phyloP scores from a whole-genome alignment of 2,329 filamentous ascomycete genomes.

The Cytospora piceicola region DNA sequence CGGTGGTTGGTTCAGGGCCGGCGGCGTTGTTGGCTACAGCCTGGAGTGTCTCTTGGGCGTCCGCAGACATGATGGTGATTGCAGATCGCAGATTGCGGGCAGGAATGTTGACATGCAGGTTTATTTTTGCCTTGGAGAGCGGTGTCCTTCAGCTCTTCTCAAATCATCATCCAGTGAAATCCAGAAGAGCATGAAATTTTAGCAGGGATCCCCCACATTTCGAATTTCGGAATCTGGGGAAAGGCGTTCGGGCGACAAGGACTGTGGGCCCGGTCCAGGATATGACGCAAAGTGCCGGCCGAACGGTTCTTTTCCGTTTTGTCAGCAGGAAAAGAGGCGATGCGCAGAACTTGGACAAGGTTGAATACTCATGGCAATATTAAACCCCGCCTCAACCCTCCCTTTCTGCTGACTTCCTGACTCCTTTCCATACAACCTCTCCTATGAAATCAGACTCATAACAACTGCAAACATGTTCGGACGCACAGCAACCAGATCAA shows the following conservation, averaged over 20 bases:
- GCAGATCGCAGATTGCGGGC: not conserved
- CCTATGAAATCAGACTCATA: constrained; percentile 2
- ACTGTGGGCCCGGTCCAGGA: constrained; percentile 18
- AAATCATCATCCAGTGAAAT: constrained; percentile 1
- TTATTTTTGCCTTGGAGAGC: not conserved
- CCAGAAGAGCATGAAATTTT: constrained; percentile 21
- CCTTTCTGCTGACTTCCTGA: not conserved
- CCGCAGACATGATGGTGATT: constrained; percentile 19
- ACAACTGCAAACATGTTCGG: constrained; percentile 13
- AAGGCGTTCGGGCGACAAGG: constrained; percentile 16
- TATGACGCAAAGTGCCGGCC: constrained; percentile 26
- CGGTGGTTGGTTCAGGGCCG: not conserved
- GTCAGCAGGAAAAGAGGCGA: constrained; percentile 11
- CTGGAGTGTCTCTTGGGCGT: constrained; percentile 6
- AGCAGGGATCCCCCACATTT: constrained; percentile 21
- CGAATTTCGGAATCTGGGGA: constrained; percentile 18
- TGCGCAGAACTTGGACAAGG: not conserved
- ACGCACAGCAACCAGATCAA: constrained; percentile 17
- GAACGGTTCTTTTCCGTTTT: constrained; percentile 26
- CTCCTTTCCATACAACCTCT: not conserved
- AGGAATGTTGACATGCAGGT: not conserved
- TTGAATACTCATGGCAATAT: not conserved
- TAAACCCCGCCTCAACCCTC: not conserved
- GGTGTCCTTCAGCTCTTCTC: not conserved
- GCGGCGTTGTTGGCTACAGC: not conserved